Evolutionary conservation across 805 yeast species (phyloP).

Genomic region (Candida andamanensis): DNA sequence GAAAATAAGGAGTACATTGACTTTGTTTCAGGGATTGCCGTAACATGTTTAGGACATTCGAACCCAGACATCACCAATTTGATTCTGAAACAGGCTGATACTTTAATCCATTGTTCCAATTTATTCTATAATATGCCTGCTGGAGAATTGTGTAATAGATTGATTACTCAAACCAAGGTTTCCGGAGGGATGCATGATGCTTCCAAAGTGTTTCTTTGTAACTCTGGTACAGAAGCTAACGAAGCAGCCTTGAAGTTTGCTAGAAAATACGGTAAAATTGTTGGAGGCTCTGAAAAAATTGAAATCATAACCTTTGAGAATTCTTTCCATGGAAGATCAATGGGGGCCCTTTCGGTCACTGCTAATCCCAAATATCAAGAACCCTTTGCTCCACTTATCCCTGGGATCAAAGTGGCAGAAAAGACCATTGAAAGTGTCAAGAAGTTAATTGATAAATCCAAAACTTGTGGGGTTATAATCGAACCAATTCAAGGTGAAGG

Average conservation of each 20-base stretch:
- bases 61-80: constrained; percentile 70
- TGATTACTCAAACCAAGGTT: constrained; percentile 62
- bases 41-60: constrained; percentile 89
- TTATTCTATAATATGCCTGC: constrained; percentile 82
- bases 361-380: constrained; percentile 89
- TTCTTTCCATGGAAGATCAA: constrained; percentile 92
- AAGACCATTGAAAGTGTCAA: constrained; percentile 59
- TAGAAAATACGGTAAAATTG: constrained; percentile 69
- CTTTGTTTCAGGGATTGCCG: constrained; percentile 95
- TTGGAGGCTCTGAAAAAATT: constrained; percentile 45
- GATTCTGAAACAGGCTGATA: constrained; percentile 63
- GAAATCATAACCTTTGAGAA: constrained; percentile 85
- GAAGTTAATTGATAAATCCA: constrained; percentile 45
- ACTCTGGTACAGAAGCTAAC: constrained; percentile 57
- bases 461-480: constrained; percentile 85
- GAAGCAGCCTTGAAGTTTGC: constrained; percentile 60
- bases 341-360: constrained; percentile 91
- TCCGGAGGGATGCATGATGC: constrained; percentile 83
- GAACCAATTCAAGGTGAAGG: constrained; percentile 99
- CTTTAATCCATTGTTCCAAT: constrained; percentile 80
- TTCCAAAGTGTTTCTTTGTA: constrained; percentile 60
- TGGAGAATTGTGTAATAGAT: constrained; percentile 65
- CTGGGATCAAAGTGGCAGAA: constrained; percentile 72
- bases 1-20: constrained; percentile 78
- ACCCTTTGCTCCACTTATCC: constrained; percentile 89